Percentiles rank a stretch among this genome's conserved stretches.
phyloP scores from a whole-genome alignment of 192 early-diverging fungal species.

The Coemansia umbellata region DNA sequence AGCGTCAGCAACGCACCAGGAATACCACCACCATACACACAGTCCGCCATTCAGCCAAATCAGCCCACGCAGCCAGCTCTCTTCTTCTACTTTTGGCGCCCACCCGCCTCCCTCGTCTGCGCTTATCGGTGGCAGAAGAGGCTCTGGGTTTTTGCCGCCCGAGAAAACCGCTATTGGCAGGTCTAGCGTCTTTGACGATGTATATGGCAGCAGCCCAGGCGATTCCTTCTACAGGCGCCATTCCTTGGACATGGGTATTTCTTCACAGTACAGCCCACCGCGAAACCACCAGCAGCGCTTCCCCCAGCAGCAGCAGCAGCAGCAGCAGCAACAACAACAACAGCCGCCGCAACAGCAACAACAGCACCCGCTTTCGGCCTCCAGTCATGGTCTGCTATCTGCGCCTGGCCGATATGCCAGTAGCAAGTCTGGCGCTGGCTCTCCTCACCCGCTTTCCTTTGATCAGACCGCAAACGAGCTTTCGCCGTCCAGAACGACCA shows the following conservation, averaged over 20 bases:
- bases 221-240: conserved; percentile 38
- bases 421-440: conserved; percentile 17
- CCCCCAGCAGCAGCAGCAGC: conserved; percentile 7
- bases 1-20: neutral
- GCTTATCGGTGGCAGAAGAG: neutral
- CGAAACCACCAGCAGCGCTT: conserved; percentile 4
- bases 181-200: conserved; percentile 34
- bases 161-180: conserved; percentile 44
- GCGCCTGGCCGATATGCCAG: conserved; percentile 2
- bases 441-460: conserved; percentile 30
- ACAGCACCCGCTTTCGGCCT: neutral
- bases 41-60: neutral
- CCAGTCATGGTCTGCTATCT: neutral
- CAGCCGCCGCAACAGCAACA: conserved; percentile 9
- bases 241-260: conserved; percentile 41
- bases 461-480: conserved; percentile 23
- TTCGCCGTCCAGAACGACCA: conserved; percentile 13
- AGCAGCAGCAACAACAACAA: conserved; percentile 5
- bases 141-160: conserved; percentile 4
- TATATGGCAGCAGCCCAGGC: conserved; percentile 4
- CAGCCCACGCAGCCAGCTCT: neutral
- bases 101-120: neutral
- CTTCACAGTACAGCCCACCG: conserved; percentile 18
- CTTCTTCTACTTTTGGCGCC: neutral
- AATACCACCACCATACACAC: too few relatives aligned